A percentile compares a stretch with the other conserved stretches of the same genome.
These are phyloP conservation scores for Uronychia setigera DNA, from an alignment of 73 alveolate genomes.

Conservation along the genomic window DNA sequence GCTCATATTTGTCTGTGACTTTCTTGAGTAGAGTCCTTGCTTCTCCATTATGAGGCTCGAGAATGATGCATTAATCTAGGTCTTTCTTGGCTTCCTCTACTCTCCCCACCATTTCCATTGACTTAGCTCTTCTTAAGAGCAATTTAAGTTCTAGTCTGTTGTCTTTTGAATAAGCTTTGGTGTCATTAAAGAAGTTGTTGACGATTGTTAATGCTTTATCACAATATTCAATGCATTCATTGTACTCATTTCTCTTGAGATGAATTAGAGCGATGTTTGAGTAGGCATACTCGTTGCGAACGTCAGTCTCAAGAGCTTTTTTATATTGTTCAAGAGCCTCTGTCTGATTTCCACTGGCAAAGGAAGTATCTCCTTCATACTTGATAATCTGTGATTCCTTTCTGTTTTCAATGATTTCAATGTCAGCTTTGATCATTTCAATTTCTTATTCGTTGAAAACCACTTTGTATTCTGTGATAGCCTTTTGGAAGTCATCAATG, in stretches of 20 bases:
- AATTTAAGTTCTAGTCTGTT: conserved; percentile 83
- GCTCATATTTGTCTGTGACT: conserved; percentile 74
- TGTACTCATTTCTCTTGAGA: conserved; percentile 73
- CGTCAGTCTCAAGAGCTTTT: conserved; percentile 74
- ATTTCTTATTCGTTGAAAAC: conserved; percentile 73
- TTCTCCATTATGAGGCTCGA: conserved; percentile 60
- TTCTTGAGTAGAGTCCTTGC: conserved; percentile 50
- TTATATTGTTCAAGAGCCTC: conserved; percentile 77
- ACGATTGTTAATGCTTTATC: conserved; percentile 73
- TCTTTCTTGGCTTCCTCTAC: conserved; percentile 66
- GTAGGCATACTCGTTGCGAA: conserved; percentile 84
- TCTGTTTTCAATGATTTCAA: conserved; percentile 67
- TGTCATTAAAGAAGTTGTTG: conserved; percentile 71
- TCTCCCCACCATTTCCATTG: conserved; percentile 63
- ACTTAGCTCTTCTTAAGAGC: conserved; percentile 88
- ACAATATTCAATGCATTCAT: conserved; percentile 76
- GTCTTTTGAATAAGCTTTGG: conserved; percentile 75
- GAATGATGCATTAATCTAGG: conserved; percentile 45
- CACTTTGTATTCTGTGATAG: conserved; percentile 67
- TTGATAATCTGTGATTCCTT: conserved; percentile 77
- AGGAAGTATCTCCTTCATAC: conserved; percentile 77
- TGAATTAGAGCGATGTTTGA: conserved; percentile 87
- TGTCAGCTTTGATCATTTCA: conserved; percentile 71
- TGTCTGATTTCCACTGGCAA: conserved; percentile 66
- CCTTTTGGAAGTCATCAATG: conserved; percentile 72